Conservation (phyloP, 371 early-diverging fungal genomes). For the Mortierella sp. region DNA sequence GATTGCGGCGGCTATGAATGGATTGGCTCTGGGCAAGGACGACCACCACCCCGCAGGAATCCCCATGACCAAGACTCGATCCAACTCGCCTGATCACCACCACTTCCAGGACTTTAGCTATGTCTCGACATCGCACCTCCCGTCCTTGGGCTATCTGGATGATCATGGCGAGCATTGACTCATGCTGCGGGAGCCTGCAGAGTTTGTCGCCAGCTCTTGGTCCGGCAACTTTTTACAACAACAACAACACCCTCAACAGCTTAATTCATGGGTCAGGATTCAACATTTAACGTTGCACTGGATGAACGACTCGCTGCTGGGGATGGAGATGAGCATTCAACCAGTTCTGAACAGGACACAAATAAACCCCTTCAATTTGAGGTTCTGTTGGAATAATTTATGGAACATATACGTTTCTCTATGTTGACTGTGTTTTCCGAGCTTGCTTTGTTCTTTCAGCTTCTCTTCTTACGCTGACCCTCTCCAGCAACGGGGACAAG, state of each 20-base stretch:
- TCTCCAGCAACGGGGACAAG: constrained; percentile 51
- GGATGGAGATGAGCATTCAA: not conserved
- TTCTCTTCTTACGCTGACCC: constrained; percentile 47
- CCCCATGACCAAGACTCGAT: constrained; percentile 56
- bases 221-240: not conserved
- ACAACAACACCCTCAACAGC: too few relatives aligned
- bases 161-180: constrained; percentile 41
- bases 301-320: not conserved
- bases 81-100: constrained; percentile 54
- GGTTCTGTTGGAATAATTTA: not conserved
- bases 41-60: constrained; percentile 42
- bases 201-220: not conserved
- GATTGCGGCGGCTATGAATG: constrained; percentile 19
- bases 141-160: constrained; percentile 41
- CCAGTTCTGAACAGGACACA: not conserved
- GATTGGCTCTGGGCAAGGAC: not conserved
- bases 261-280: not conserved
- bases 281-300: not conserved
- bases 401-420: not conserved
- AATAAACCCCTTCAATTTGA: constrained; percentile 2
- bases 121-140: constrained; percentile 48
- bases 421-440: not conserved
- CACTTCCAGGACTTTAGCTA: constrained; percentile 56
- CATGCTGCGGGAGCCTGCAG: constrained; percentile 12
- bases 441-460: constrained; percentile 10